These are phyloP conservation scores for Rhizophora mangle DNA, from an alignment of 345 rosid species.

Conservation along the genomic window DNA sequence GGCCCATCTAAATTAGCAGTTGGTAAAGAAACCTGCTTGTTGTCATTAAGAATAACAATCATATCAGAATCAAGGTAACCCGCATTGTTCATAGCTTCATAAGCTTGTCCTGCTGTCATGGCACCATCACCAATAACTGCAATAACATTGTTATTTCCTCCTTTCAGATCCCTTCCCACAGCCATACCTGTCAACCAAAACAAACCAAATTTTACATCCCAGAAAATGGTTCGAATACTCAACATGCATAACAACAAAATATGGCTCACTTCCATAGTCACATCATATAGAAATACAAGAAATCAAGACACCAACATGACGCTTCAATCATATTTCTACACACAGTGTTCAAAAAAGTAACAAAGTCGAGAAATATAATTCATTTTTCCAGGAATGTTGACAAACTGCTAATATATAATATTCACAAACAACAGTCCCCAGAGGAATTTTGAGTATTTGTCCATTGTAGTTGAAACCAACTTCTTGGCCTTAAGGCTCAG, in stretches of 20 bases:
- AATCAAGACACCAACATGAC: not conserved
- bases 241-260: not conserved
- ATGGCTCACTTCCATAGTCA: no score
- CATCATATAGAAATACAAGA: no score
- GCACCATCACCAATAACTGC: slow-evolving; percentile 97
- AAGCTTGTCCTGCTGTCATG: slow-evolving; percentile 99
- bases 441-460: not conserved
- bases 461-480: not conserved
- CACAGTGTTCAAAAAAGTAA: no score
- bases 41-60: slow-evolving; percentile 96
- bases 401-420: no score
- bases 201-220: slow-evolving; percentile 1
- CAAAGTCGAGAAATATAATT: no score
- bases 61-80: slow-evolving; percentile 95
- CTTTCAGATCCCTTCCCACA: slow-evolving; percentile 87
- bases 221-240: not conserved
- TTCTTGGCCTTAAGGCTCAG: not conserved
- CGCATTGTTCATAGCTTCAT: slow-evolving; percentile 98
- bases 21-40: slow-evolving; percentile 95
- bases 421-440: no score
- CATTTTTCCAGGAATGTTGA: no score
- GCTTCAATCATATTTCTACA: no score
- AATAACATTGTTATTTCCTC: slow-evolving; percentile 63
- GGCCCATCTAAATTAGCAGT: slow-evolving; percentile 96
- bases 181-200: slow-evolving; percentile 74